phyloP scores from a whole-genome alignment of 1,139 yeast genomes.

The Komagataea norvegica region DNA sequence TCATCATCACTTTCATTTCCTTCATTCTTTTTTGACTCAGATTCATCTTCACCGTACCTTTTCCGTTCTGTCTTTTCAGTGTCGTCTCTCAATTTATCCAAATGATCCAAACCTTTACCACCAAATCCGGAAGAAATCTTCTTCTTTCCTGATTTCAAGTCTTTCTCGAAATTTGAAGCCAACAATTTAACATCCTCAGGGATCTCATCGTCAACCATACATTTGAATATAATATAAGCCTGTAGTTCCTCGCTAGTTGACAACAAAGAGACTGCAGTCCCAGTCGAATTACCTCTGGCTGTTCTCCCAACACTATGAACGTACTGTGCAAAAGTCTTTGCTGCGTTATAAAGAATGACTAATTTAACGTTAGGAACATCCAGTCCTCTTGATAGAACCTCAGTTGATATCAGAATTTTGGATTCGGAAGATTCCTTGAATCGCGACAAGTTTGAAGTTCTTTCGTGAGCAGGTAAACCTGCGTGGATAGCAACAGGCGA shows the following conservation, averaged over 20 bases:
- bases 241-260: constrained; percentile 60
- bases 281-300: constrained; percentile 73
- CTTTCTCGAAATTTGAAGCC: constrained; percentile 53
- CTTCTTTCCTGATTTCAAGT: constrained; percentile 66
- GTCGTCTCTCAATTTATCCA: constrained; percentile 64
- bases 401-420: constrained; percentile 77
- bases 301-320: constrained; percentile 97
- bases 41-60: constrained; percentile 34
- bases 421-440: constrained; percentile 54
- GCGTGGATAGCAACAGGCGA: constrained; percentile 78
- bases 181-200: constrained; percentile 45
- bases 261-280: constrained; percentile 76
- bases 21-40: constrained; percentile 22
- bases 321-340: constrained; percentile 90
- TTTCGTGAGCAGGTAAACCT: constrained; percentile 83
- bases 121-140: constrained; percentile 78
- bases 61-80: constrained; percentile 48
- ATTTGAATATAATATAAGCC: constrained; percentile 65
- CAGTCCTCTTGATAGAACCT: constrained; percentile 90
- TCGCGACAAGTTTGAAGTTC: constrained; percentile 69
- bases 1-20: constrained; percentile 25
- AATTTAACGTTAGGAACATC: constrained; percentile 80
- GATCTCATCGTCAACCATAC: constrained; percentile 52
- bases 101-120: constrained; percentile 83
- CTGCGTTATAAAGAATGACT: constrained; percentile 85